A percentile compares a stretch with the other conserved stretches of the same genome.
Conservation (phyloP, 768 basidiomycete genomes). For the Auriscalpium vulgare region DNA sequence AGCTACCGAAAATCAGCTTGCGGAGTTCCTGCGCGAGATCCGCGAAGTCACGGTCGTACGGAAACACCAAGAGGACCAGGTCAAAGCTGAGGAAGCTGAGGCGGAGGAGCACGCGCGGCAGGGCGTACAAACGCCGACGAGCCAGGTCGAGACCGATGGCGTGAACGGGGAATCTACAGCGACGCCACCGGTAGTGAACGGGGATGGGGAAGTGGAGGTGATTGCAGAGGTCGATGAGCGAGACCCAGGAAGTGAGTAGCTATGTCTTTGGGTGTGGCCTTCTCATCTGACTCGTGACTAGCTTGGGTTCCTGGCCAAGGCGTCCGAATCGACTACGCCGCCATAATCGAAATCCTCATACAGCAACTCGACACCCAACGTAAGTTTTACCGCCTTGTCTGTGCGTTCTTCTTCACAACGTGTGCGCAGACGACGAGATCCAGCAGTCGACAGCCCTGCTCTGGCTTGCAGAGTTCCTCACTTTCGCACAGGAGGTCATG, state of each 20-base stretch:
- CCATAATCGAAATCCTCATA: constrained; percentile 90
- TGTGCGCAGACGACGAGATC: constrained; percentile 73
- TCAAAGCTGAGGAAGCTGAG: constrained; percentile 6
- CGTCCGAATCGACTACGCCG: constrained; percentile 81
- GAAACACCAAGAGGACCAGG: constrained; percentile 48
- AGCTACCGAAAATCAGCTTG: constrained; percentile 82
- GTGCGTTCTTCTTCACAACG: not conserved
- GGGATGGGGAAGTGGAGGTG: constrained; percentile 11
- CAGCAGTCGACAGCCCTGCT: constrained; percentile 90
- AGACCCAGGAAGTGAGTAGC: constrained; percentile 39
- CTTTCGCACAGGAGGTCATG: constrained; percentile 85
- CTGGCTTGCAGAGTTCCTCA: constrained; percentile 89
- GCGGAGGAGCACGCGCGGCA: constrained; percentile 1
- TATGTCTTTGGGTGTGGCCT: too few species aligned
- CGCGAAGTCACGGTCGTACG: constrained; percentile 75
- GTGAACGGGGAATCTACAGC: constrained; percentile 11
- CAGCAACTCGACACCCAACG: constrained; percentile 80
- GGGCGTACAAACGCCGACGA: not conserved
- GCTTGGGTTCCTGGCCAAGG: constrained; percentile 94
- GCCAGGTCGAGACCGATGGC: constrained; percentile 20
- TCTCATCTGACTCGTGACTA: constrained; percentile 19
- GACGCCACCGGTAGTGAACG: constrained; percentile 11
- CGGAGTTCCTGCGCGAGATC: constrained; percentile 87
- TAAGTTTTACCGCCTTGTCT: constrained; percentile 19
- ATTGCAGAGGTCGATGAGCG: constrained; percentile 46